Conservation (phyloP, 1,139 yeast genomes). For the Hemisphaericaspora lyxosophila region DNA sequence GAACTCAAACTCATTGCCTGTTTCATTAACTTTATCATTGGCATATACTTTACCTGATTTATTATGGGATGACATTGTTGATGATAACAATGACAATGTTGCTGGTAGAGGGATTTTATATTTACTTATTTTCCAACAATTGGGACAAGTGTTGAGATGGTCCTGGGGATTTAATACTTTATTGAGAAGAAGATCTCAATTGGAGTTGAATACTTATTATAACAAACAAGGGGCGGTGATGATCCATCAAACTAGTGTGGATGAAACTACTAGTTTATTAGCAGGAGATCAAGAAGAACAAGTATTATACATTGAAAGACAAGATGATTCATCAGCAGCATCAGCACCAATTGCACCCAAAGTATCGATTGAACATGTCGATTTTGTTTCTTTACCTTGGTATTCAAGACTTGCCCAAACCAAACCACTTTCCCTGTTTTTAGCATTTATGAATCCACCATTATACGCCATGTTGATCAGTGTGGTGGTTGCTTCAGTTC, state of each 20-base stretch:
- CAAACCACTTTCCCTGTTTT: constrained; percentile 23
- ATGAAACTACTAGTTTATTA: constrained; percentile 13
- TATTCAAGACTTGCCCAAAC: constrained; percentile 7
- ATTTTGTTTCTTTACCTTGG: constrained; percentile 1
- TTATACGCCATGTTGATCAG: constrained; percentile 87
- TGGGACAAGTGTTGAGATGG: constrained; percentile 84
- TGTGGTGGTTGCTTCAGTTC: constrained; percentile 78
- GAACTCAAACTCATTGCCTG: constrained; percentile 77
- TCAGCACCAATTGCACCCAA: constrained; percentile 11
- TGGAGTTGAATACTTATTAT: constrained; percentile 38
- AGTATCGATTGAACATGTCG: background rate
- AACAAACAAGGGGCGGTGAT: constrained; percentile 15
- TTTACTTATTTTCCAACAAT: constrained; percentile 75
- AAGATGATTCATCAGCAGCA: constrained; percentile 7
- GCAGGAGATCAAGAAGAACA: constrained; percentile 6
- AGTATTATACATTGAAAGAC: constrained; percentile 8
- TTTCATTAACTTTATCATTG: constrained; percentile 68
- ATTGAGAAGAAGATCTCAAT: constrained; percentile 50
- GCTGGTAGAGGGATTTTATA: constrained; percentile 81
- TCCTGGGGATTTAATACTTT: constrained; percentile 88
- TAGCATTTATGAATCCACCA: constrained; percentile 86
- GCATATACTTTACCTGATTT: constrained; percentile 73
- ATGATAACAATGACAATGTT: constrained; percentile 66
- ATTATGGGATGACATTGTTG: constrained; percentile 69
- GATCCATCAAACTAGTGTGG: constrained; percentile 4